Evolutionary conservation across 2,329 filamentous ascomycete species (phyloP).

Genomic region (Beauveria asiatica): DNA sequence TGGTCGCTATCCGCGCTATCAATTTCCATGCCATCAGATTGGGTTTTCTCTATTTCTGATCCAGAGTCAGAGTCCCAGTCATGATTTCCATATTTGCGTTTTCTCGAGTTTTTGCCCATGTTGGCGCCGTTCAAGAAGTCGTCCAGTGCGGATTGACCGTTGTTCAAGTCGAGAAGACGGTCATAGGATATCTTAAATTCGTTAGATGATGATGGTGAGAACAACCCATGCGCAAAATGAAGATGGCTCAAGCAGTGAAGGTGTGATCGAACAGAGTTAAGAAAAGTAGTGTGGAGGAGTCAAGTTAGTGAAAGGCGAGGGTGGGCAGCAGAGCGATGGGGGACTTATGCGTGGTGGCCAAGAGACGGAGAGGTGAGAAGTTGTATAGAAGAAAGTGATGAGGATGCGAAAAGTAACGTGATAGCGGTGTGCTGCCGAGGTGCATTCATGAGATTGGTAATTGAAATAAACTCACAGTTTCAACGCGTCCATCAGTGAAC

Average conservation of each 20-base stretch:
- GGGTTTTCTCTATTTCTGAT: constrained; percentile 10
- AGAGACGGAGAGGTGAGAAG: not conserved
- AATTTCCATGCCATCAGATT: constrained; percentile 21
- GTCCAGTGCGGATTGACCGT: constrained; percentile 24
- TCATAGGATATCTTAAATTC: constrained; percentile 22
- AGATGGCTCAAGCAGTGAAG: not conserved
- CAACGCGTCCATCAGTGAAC: constrained; percentile 37
- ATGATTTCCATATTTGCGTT: constrained; percentile 24
- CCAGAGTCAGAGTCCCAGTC: constrained; percentile 22
- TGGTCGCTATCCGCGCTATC: constrained; percentile 20
- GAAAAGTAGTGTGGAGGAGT: not conserved
- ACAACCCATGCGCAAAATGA: not conserved
- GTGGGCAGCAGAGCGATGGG: not conserved
- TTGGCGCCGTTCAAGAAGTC: constrained; percentile 14
- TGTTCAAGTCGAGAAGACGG: constrained; percentile 23
- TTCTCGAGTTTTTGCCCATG: constrained; percentile 17
- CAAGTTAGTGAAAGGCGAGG: not conserved
- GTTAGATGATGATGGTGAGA: not conserved
- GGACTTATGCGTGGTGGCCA: no score
- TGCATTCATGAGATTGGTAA: not conserved
- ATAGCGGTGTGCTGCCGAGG: not conserved
- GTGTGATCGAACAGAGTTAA: no score
- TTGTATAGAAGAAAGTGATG: not conserved
- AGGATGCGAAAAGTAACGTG: not conserved
- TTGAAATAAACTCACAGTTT: constrained; percentile 31